A percentile compares a stretch with the other conserved stretches of the same genome.
These are phyloP conservation scores for Geosmithia morbida DNA, from an alignment of 2,329 filamentous ascomycete species.

Conservation along the genomic window DNA sequence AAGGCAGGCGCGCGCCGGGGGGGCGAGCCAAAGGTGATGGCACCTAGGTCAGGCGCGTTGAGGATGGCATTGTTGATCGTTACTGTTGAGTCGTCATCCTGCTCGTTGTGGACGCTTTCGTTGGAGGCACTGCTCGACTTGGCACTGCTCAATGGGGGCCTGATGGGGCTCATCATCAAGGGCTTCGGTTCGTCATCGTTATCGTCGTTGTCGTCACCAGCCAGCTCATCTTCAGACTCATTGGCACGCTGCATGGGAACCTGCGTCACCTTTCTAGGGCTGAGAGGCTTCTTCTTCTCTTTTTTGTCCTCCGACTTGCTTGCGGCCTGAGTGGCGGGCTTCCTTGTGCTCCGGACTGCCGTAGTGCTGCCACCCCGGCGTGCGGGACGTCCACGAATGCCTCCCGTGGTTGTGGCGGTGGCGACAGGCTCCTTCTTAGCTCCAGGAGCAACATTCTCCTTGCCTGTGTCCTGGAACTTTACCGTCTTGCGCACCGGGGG, in stretches of 20 bases:
- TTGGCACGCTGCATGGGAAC: slow-evolving; percentile 27
- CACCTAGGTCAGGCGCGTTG: slow-evolving; percentile 19
- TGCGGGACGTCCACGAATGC: slow-evolving; percentile 27
- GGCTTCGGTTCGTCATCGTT: slow-evolving; percentile 32
- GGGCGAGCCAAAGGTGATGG: slow-evolving; percentile 33
- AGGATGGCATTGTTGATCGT: slow-evolving; percentile 12
- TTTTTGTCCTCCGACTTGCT: slow-evolving; percentile 13
- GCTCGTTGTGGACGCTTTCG: slow-evolving; percentile 4
- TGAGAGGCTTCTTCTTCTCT: slow-evolving; percentile 35
- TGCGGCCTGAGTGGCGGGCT: slow-evolving; percentile 14
- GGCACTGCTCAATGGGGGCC: slow-evolving; percentile 19
- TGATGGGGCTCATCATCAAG: slow-evolving; percentile 40
- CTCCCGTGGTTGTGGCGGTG: background rate
- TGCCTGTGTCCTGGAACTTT: slow-evolving; percentile 49
- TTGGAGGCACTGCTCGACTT: slow-evolving; percentile 1
- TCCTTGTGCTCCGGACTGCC: slow-evolving; percentile 18
- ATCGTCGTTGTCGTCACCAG: slow-evolving; percentile 28
- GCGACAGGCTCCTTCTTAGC: slow-evolving; percentile 19
- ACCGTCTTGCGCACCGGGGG: slow-evolving; percentile 43
- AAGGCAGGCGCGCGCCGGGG: slow-evolving; percentile 38
- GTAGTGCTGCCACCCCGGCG: slow-evolving; percentile 18
- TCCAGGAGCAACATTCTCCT: slow-evolving; percentile 42
- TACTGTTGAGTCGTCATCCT: slow-evolving; percentile 6
- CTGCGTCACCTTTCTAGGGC: slow-evolving; percentile 51
- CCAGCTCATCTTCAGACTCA: slow-evolving; percentile 46